phyloP scores from a whole-genome alignment of 306 rosid species.

The Vigna unguiculata region DNA sequence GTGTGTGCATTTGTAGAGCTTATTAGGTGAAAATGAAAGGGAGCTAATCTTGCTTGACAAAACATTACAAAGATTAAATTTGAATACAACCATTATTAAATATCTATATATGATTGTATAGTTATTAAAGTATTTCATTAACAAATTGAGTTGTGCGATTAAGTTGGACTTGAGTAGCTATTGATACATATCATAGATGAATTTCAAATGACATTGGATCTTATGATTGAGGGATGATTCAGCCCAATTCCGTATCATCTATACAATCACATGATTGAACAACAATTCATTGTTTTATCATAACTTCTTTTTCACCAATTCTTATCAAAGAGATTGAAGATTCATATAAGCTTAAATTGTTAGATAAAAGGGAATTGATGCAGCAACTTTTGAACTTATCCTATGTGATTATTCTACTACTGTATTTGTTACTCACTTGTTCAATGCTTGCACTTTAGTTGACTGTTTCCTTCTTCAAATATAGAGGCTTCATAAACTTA shows the following conservation, averaged over 20 bases:
- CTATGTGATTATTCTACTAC: not conserved
- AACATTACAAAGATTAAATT: slow-evolving; percentile 1
- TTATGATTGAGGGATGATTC: no score
- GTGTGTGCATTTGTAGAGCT: not conserved
- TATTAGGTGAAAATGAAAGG: not conserved
- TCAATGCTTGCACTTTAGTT: not conserved
- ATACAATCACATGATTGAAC: not conserved
- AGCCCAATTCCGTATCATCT: not conserved
- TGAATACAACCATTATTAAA: not conserved
- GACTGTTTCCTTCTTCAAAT: not conserved
- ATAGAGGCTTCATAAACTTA: not conserved
- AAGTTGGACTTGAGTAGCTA: not conserved
- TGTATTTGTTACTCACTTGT: not conserved
- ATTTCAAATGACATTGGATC: not conserved
- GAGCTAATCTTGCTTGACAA: not conserved
- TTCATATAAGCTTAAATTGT: not conserved
- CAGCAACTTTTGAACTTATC: not conserved
- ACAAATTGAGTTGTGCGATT: not conserved
- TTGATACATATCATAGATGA: not conserved
- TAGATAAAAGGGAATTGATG: not conserved
- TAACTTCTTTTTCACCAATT: not conserved
- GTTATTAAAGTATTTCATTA: not conserved
- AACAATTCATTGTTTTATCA: not conserved
- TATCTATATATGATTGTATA: not conserved
- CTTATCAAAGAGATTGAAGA: not conserved